phyloP scores from a whole-genome alignment of 2,329 filamentous ascomycete species.

The Arthroderma uncinatum region DNA sequence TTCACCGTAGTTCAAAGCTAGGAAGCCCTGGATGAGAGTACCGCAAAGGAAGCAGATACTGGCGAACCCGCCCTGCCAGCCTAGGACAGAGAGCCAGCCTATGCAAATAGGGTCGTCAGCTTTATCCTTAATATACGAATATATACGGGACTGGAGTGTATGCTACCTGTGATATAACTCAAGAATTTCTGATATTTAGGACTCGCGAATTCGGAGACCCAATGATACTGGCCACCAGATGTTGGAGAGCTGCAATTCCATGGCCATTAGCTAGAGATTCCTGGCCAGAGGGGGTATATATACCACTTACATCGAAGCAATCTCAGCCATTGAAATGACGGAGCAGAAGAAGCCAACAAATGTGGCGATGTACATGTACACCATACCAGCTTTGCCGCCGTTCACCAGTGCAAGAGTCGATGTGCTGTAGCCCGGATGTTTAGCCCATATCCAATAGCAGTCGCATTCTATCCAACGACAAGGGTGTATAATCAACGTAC shows the following conservation, averaged over 20 bases:
- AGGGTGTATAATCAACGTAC: conserved; percentile 16
- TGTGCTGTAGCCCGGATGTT: conserved; percentile 7
- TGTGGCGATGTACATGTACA: conserved; percentile 25
- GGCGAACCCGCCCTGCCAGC: conserved; percentile 37
- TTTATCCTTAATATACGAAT: neutral
- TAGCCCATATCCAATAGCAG: neutral
- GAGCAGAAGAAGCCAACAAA: conserved; percentile 23
- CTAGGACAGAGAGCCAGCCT: conserved; percentile 34
- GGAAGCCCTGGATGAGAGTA: conserved; percentile 28
- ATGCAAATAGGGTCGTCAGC: neutral
- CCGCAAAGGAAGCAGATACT: conserved; percentile 26
- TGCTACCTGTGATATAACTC: conserved; percentile 36
- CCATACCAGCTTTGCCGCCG: conserved; percentile 23
- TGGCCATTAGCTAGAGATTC: neutral
- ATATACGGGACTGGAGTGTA: neutral
- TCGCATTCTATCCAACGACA: neutral
- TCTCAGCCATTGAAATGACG: conserved; percentile 29
- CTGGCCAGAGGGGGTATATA: neutral
- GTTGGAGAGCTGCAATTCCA: conserved; percentile 30
- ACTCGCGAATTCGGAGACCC: conserved; percentile 29
- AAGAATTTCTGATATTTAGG: conserved; percentile 32
- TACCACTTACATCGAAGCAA: conserved; percentile 28
- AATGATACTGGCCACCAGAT: conserved; percentile 37
- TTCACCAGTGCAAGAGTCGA: conserved; percentile 21
- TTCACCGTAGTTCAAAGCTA: conserved; percentile 27